Percentiles rank a stretch among this genome's conserved stretches.
phyloP scores from a whole-genome alignment of 345 rosid species.

The Citrus mangshanensis region DNA sequence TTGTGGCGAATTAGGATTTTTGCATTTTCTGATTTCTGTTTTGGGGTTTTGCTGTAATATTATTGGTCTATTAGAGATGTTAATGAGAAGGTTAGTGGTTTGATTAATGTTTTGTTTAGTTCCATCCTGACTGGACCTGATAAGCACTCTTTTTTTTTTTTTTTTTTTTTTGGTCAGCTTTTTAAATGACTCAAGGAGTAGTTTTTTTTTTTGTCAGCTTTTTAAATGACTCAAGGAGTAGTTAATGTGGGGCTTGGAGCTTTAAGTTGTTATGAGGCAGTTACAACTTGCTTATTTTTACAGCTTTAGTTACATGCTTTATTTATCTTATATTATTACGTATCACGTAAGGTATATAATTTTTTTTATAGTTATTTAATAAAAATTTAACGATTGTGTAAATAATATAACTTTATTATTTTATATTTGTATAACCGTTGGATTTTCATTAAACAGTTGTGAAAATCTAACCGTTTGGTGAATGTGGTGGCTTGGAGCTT shows the following conservation, averaged over 20 bases:
- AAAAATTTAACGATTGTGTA: fast-evolving
- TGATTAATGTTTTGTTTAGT: not conserved
- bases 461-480: fast-evolving
- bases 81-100: conserved; percentile 2
- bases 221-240: conserved; percentile 6
- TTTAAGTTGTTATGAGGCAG: conserved; percentile 6
- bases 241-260: conserved; percentile 12
- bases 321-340: no score
- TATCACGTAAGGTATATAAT: no score
- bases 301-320: no score
- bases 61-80: not conserved
- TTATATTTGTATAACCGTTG: fast-evolving
- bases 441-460: fast-evolving
- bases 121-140: not conserved
- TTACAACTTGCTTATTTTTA: not conserved
- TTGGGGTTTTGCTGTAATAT: not conserved
- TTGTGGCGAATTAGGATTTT: not conserved
- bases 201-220: conserved; percentile 17
- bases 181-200: conserved; percentile 6
- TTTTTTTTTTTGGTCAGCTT: conserved; percentile 6
- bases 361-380: no score
- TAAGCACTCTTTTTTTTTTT: not conserved
- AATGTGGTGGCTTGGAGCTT: no score
- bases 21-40: not conserved
- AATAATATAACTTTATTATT: no score